Evolutionary conservation across 106 monocot genomes (phyloP).

Genomic region (Allium sativum): DNA sequence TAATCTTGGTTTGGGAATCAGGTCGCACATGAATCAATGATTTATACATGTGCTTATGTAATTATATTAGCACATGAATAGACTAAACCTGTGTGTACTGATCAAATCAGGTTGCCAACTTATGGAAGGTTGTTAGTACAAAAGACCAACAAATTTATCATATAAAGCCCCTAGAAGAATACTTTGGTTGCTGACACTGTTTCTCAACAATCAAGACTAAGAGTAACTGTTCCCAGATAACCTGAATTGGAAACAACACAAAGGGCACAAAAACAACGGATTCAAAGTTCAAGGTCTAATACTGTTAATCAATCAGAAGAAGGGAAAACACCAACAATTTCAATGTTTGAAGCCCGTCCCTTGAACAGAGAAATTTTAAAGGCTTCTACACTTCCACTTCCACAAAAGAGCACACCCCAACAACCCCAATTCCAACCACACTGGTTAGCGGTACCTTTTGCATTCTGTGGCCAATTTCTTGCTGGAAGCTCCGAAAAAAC

Average conservation of each 20-base stretch:
- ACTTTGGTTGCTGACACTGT: constrained; percentile 11
- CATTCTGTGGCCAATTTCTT: constrained; percentile 10
- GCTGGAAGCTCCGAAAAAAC: constrained; percentile 11
- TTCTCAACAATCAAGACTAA: constrained; percentile 32
- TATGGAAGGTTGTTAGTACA: no score
- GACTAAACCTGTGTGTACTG: no score
- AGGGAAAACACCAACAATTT: constrained; percentile 5
- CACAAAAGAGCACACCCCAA: constrained; percentile 40
- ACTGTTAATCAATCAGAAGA: constrained; percentile 18
- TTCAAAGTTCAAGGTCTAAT: constrained; percentile 18
- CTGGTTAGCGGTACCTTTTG: constrained; percentile 34
- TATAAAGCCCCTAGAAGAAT: no score
- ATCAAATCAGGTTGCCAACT: no score
- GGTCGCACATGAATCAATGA: no score
- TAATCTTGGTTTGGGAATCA: no score
- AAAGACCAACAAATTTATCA: no score
- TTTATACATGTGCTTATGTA: no score
- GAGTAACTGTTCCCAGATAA: constrained; percentile 69
- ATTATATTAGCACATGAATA: no score
- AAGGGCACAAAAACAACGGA: constrained; percentile 47
- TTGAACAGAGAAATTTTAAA: constrained; percentile 72
- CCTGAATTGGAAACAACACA: constrained; percentile 66
- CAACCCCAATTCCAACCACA: constrained; percentile 47
- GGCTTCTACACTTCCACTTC: constrained; percentile 41
- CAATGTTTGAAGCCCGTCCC: constrained; percentile 52